These are phyloP conservation scores for Lithospermum erythrorhizon DNA, from an alignment of 257 asterid genomes.

Conservation along the genomic window DNA sequence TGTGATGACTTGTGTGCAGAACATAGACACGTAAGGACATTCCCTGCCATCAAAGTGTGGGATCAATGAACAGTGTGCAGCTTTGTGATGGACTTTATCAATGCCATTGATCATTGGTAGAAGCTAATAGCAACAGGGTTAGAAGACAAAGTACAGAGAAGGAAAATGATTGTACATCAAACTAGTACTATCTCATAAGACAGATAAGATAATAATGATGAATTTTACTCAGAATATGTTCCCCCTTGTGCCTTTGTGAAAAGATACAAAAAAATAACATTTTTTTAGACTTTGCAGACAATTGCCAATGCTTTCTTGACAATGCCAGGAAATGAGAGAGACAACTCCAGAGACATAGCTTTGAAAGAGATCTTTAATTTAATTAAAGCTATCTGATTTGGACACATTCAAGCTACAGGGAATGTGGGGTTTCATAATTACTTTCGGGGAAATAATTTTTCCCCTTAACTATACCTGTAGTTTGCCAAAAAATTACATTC, in stretches of 20 bases:
- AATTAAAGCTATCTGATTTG: conserved; percentile 3
- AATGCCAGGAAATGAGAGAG: conserved; percentile 13
- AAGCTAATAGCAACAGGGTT: conserved; percentile 5
- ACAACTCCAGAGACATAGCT: conserved; percentile 16
- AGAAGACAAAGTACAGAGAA: conserved; percentile 22
- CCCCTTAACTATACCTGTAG: too few relatives aligned
- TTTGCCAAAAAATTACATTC: not conserved
- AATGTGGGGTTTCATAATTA: not conserved
- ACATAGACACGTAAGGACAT: not conserved
- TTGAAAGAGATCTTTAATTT: conserved; percentile 3
- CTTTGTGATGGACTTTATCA: not conserved
- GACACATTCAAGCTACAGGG: not conserved
- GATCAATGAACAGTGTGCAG: not conserved
- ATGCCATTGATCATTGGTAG: not conserved
- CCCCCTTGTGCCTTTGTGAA: conserved; percentile 25
- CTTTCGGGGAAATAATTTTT: too few relatives aligned
- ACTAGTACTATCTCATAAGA: conserved; percentile 1
- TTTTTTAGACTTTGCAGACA: conserved; percentile 17
- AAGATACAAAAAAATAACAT: conserved; percentile 19
- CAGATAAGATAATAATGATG: conserved; percentile 32
- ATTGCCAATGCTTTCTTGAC: conserved; percentile 22
- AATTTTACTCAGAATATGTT: conserved; percentile 34
- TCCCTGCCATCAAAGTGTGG: not conserved
- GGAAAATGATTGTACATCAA: conserved; percentile 18
- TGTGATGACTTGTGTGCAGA: not conserved